Base-by-base conservation (phyloP, 257 asterid species). In the Verbascum thapsus region DNA sequence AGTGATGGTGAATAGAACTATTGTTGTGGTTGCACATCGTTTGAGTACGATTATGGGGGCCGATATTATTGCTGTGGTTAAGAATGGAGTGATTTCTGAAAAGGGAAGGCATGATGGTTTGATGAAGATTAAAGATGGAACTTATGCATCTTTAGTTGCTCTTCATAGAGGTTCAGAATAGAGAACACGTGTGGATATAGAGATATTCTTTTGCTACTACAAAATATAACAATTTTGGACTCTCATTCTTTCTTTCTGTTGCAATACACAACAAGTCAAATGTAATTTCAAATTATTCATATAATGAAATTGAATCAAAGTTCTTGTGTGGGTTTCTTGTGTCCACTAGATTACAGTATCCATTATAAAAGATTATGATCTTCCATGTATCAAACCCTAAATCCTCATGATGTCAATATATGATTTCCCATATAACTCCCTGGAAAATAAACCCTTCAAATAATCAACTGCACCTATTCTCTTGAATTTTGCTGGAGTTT, bases 1-100 rank as follows among this genome's bases (percentile, higher is more conserved):
- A 8, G 92, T 88, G 58, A 86, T 86, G 94, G 82, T 82, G 54
- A 68, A 81, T 26, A 74, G 95, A 58, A 89, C 96, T 10, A 86
- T 95, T 0, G 77, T 86, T 1, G 94, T 84, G 1, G 90, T 89
- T 0, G 95, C 96, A 2, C 96, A 89, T 53, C 75, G 94, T 7
- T 61, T 86, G 42, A 64, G 79, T 15, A 82, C 94, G 0, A 83
- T 89, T 9, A 82, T 71, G 66, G 87, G 91, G 13, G 90, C 96
- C 3, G 88, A 89, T 67, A 20, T 72, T 4, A 89, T 89, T 30
- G 94, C 91, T 3, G 89, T 84, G 0, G 87, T 89, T 39, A 89
- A 89, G 81, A 83, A 82, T 43, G 96, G 96, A 7, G 84, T 61
- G 18, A 69, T 89, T 8, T 66, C 74, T 3, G 96, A 89, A 55